Evolutionary conservation across 352 stramenopile species (phyloP), one percentile per base, ranked within the genome.

Genomic region (Phytophthora citricola): DNA sequence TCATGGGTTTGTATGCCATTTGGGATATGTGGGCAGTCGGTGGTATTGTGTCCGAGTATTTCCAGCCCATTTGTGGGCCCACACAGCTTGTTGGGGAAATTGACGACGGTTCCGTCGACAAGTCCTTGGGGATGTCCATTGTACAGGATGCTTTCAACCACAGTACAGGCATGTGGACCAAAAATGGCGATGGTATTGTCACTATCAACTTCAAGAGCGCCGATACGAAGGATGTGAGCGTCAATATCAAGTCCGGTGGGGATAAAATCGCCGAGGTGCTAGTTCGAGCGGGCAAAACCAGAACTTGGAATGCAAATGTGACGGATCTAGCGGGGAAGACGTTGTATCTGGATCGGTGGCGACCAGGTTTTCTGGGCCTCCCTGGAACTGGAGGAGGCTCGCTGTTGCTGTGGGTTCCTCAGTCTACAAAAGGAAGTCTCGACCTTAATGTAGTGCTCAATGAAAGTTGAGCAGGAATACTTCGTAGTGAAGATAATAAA

Each of bases 41-140:
- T 20, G 52, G 54, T 10, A 46, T 83, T 50, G 69, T 69, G n/a
- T 63, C 73, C 5, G 69, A 81, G 31, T 85, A 75, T 14, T 54
- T 85, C 14, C 74, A 85, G 63, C 71, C 77, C 2, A 79, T 83
- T 43, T 83, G 77, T 36, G 72, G 72, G 0, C 71, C 77, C 1
- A 81, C 76, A 1, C 31, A 67, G n/a, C 72, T 73, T 36, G 48
- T 82, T 5, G 71, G 74, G 0, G 58, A 76, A 1, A 74, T 85
- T 41, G 66, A 75, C 26, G 66, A 83, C 38, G 77, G 77, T 20
- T 38, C 66, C 11, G 67, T 61, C 0, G 58, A 75, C 0, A 52
- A 72, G 31, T 66, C 74, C 10, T 58, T 85, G 9, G 76, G 67
- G 0, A 53, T 85, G n/a, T 53, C 34, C 24, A 71, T 66, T 20